Evolutionary conservation across 495 filamentous ascomycete species (phyloP).

Genomic region (Penicillium crystallinum): DNA sequence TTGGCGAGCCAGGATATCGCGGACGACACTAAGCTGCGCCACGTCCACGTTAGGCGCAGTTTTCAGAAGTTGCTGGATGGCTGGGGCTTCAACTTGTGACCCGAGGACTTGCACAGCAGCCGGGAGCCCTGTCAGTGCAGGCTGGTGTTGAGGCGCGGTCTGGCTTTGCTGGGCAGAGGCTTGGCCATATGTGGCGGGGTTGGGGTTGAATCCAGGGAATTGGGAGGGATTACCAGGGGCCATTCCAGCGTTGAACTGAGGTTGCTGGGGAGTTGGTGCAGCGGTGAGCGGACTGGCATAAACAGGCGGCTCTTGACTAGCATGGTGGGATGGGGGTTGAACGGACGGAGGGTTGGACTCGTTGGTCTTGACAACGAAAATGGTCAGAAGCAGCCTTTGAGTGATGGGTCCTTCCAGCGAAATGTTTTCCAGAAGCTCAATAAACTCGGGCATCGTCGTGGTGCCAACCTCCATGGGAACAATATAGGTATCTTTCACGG

Average conservation of each 20-base stretch:
- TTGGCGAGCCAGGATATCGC: conserved; percentile 51
- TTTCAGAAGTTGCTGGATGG: conserved; percentile 61
- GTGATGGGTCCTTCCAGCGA: conserved; percentile 58
- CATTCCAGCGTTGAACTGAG: conserved; percentile 27
- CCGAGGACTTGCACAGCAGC: conserved; percentile 52
- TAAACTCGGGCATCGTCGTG: conserved; percentile 60
- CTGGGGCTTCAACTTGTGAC: conserved; percentile 51
- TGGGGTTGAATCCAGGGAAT: conserved; percentile 12
- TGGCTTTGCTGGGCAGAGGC: conserved; percentile 18
- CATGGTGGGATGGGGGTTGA: conserved; percentile 40
- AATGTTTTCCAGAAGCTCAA: conserved; percentile 71
- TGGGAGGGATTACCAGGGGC: conserved; percentile 24
- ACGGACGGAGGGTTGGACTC: conserved; percentile 42
- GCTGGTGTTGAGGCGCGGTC: conserved; percentile 9
- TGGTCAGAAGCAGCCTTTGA: conserved; percentile 68
- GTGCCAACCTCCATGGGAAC: conserved; percentile 63
- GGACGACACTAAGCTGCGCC: conserved; percentile 60
- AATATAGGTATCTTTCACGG: conserved; percentile 74
- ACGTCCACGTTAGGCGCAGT: conserved; percentile 58
- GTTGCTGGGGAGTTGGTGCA: conserved; percentile 34
- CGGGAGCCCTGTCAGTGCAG: conserved; percentile 19
- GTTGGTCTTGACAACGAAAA: conserved; percentile 63
- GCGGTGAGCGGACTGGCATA: conserved; percentile 43
- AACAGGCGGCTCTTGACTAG: conserved; percentile 33
- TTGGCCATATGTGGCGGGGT: conserved; percentile 34